phyloP scores from a whole-genome alignment of 2,329 filamentous ascomycete species.

The Amesomyces nigricolor region DNA sequence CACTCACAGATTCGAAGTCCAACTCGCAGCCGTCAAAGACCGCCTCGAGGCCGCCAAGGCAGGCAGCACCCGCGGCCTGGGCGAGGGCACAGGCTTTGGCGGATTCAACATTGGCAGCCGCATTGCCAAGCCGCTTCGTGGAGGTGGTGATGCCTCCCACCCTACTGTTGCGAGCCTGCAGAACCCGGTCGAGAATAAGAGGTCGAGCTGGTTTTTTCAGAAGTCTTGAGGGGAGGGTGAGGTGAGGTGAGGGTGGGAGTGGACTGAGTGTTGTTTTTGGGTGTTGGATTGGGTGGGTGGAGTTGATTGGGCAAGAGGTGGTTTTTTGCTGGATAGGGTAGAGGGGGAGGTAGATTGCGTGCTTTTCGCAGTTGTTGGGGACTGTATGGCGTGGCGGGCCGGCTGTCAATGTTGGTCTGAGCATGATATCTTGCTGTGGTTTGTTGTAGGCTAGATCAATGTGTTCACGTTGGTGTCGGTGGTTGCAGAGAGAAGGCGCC shows the following conservation, averaged over 20 bases:
- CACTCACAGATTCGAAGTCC: constrained; percentile 77
- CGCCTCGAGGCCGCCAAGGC: constrained; percentile 92
- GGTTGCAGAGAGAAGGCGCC: neutral
- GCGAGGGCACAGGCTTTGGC: constrained; percentile 52
- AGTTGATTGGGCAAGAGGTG: neutral
- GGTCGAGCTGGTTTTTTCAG: constrained; percentile 70
- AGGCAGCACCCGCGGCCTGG: constrained; percentile 79
- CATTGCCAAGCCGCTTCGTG: constrained; percentile 64
- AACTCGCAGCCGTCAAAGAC: constrained; percentile 96
- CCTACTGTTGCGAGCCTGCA: constrained; percentile 54
- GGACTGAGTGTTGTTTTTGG: constrained; percentile 4
- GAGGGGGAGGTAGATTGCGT: neutral
- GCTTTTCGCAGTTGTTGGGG: too few relatives aligned
- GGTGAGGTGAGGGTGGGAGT: neutral
- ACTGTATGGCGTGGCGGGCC: neutral
- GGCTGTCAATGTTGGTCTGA: neutral
- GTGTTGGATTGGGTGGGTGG: constrained; percentile 10
- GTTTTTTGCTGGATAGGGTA: neutral
- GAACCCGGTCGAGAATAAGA: constrained; percentile 58
- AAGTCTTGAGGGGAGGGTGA: constrained; percentile 37
- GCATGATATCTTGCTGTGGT: neutral
- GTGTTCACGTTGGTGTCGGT: neutral
- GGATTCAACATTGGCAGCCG: constrained; percentile 72
- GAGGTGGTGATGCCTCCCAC: constrained; percentile 51
- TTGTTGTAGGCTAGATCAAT: neutral